Conservation (phyloP, 1,284 basidiomycete genomes). For the Filobasidium uniguttulatum region DNA sequence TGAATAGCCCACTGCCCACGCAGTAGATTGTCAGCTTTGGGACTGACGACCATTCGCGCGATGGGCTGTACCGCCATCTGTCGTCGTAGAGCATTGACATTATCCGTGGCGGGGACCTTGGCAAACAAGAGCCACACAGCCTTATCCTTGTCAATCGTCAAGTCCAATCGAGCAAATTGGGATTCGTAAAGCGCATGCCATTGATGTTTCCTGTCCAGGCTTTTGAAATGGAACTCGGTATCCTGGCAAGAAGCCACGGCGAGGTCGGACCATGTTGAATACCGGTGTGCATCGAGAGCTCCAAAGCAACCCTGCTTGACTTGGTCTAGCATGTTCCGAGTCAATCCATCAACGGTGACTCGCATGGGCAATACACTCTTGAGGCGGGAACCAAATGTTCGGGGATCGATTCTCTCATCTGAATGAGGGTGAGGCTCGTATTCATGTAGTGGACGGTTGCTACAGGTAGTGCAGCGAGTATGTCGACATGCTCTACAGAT, state of each 20-base stretch:
- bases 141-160: slow-evolving; percentile 30
- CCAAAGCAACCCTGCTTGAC: slow-evolving; percentile 38
- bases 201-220: slow-evolving; percentile 69
- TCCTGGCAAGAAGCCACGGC: slow-evolving; percentile 49
- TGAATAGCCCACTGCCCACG: slow-evolving; percentile 69
- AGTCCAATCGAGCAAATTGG: slow-evolving; percentile 54
- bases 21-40: slow-evolving; percentile 41
- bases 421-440: slow-evolving; percentile 40
- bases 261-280: slow-evolving; percentile 55
- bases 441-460: slow-evolving; percentile 77
- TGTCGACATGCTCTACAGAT: slow-evolving; percentile 63
- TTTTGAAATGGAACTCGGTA: slow-evolving; percentile 64
- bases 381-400: slow-evolving; percentile 56
- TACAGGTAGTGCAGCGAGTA: slow-evolving; percentile 70
- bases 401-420: slow-evolving; percentile 45
- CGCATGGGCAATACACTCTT: slow-evolving; percentile 81
- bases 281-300: slow-evolving; percentile 40
- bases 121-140: slow-evolving; percentile 77
- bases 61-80: slow-evolving; percentile 59
- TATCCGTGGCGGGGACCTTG: slow-evolving; percentile 50
- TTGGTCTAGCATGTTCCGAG: slow-evolving; percentile 43
- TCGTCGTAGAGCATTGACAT: slow-evolving; percentile 68
- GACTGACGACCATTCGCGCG: slow-evolving; percentile 50
- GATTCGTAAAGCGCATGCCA: slow-evolving; percentile 76
- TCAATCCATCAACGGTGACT: slow-evolving; percentile 48